Conservation (phyloP, 257 asterid species). For the Rauvolfia tetraphylla region DNA sequence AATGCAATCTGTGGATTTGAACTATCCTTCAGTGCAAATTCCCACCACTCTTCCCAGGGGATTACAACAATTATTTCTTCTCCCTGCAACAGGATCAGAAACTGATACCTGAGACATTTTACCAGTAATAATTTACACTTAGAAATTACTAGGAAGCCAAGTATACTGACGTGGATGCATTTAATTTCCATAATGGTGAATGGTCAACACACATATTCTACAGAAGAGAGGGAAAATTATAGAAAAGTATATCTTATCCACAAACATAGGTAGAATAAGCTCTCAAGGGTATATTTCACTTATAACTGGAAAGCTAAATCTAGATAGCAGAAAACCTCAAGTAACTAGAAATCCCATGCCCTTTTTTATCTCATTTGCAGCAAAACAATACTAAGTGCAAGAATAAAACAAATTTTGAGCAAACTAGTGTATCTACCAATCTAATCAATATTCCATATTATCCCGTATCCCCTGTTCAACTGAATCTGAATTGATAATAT, state of each 20-base stretch:
- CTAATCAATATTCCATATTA: background rate
- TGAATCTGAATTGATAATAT: background rate
- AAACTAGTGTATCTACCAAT: background rate
- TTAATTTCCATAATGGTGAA: background rate
- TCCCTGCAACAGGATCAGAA: slow-evolving; percentile 56
- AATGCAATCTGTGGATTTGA: slow-evolving; percentile 95
- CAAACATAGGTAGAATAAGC: background rate
- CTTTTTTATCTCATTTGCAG: background rate
- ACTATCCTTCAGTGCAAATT: slow-evolving; percentile 66
- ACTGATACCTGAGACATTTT: slow-evolving; percentile 4
- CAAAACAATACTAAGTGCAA: background rate
- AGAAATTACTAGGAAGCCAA: background rate
- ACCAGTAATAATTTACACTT: background rate
- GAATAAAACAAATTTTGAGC: background rate
- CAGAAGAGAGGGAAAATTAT: background rate
- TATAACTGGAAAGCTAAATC: background rate
- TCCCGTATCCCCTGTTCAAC: background rate
- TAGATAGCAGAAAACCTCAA: background rate
- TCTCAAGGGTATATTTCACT: background rate
- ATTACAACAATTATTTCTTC: slow-evolving; percentile 83
- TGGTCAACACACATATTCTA: background rate
- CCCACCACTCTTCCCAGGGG: slow-evolving; percentile 99
- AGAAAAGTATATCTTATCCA: background rate
- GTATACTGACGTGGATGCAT: background rate
- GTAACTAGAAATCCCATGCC: background rate